phyloP scores from a whole-genome alignment of 495 filamentous ascomycete species.

The Lentithecium fluviatile region DNA sequence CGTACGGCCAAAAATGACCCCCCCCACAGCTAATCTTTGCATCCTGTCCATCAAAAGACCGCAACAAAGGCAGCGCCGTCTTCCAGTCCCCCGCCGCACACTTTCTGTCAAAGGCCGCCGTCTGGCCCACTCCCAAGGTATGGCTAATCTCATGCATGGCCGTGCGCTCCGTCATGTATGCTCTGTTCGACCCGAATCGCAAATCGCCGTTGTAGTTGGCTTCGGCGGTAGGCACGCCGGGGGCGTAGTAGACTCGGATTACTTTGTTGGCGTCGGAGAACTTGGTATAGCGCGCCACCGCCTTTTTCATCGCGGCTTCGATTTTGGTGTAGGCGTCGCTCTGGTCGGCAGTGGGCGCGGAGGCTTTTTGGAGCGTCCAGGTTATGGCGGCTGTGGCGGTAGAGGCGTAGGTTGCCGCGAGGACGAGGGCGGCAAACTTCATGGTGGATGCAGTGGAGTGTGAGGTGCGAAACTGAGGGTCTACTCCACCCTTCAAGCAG shows the following conservation, averaged over 20 bases:
- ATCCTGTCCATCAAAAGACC: constrained; percentile 15
- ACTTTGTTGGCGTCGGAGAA: background rate
- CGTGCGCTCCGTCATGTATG: constrained; percentile 28
- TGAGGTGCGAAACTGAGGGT: background rate
- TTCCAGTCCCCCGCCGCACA: constrained; percentile 19
- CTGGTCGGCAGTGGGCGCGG: constrained; percentile 20
- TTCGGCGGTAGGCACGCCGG: constrained; percentile 24
- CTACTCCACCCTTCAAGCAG: background rate
- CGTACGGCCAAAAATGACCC: constrained; percentile 29
- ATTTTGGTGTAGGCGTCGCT: constrained; percentile 23
- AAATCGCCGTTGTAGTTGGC: constrained; percentile 27
- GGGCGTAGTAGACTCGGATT: constrained; percentile 24
- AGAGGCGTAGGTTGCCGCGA: background rate
- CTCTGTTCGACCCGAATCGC: constrained; percentile 19
- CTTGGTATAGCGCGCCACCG: constrained; percentile 6
- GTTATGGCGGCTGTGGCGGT: background rate
- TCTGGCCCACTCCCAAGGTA: constrained; percentile 24
- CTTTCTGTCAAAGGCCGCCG: constrained; percentile 22
- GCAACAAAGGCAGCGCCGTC: constrained; percentile 23
- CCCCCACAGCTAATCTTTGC: constrained; percentile 29
- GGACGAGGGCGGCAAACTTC: background rate
- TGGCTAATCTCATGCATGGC: constrained; percentile 29
- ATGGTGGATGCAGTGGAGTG: background rate
- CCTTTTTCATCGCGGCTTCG: constrained; percentile 20
- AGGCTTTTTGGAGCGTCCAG: constrained; percentile 19